Evolutionary conservation across 2,329 filamentous ascomycete genomes (phyloP).

Genomic region (Knufia petricola): DNA sequence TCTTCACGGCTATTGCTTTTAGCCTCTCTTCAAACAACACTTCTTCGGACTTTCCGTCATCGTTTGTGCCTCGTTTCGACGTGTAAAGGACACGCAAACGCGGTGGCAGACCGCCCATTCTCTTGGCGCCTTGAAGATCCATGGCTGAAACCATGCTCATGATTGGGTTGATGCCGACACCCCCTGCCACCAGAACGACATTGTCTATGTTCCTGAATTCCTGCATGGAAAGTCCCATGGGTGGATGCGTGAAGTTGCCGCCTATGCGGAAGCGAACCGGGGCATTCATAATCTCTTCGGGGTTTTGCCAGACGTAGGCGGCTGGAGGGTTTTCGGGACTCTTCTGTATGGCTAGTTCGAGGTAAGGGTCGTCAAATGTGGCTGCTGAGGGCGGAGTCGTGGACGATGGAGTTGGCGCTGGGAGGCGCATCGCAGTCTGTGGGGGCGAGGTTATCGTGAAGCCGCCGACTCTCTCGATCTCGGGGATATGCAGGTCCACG

Average conservation of each 20-base stretch:
- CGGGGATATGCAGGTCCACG: slow-evolving; percentile 72
- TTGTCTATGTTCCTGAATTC: slow-evolving; percentile 38
- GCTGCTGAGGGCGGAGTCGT: slow-evolving; percentile 21
- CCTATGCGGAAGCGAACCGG: slow-evolving; percentile 62
- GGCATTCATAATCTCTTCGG: slow-evolving; percentile 45
- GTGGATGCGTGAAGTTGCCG: slow-evolving; percentile 73
- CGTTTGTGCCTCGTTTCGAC: slow-evolving; percentile 11
- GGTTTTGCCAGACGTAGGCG: slow-evolving; percentile 61
- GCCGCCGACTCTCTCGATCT: slow-evolving; percentile 61
- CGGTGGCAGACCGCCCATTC: slow-evolving; percentile 13
- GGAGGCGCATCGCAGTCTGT: slow-evolving; percentile 33
- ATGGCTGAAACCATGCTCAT: slow-evolving; percentile 24
- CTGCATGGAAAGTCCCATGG: slow-evolving; percentile 36
- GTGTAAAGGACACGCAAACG: slow-evolving; percentile 19
- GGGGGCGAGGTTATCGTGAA: slow-evolving; percentile 77
- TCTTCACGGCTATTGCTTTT: slow-evolving; percentile 30
- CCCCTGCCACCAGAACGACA: slow-evolving; percentile 68
- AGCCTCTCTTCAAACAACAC: slow-evolving; percentile 48
- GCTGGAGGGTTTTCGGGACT: slow-evolving; percentile 63
- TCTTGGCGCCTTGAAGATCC: slow-evolving; percentile 13
- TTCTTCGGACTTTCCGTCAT: slow-evolving; percentile 20
- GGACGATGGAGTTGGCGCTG: slow-evolving; percentile 14
- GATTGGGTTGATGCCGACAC: slow-evolving; percentile 62
- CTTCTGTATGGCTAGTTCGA: slow-evolving; percentile 71
- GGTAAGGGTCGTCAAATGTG: slow-evolving; percentile 36